Evolutionary conservation across 306 rosid species (phyloP), one percentile per base, ranked within the genome.

Genomic region (Morella rubra): DNA sequence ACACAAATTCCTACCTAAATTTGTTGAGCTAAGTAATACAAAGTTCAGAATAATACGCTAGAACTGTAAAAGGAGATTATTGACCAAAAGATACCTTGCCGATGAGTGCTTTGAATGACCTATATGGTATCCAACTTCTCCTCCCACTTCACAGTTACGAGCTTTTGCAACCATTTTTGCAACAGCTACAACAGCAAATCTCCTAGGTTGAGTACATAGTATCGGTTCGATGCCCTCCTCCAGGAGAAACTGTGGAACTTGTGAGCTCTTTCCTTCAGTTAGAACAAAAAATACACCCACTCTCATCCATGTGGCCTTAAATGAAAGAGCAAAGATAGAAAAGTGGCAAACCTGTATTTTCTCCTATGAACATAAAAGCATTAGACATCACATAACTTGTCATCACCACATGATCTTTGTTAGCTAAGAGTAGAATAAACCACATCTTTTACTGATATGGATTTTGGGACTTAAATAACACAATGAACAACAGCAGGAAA

Each of bases 41-140:
- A 42, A 32, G 45, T 10, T 44, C 41, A 61, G 37, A 51, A 50
- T 62, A 70, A 70, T 5, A 74, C n/a, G 22, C 41, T 65, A 65
- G 53, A 68, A 74, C 47, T 22, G 27, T 59, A 62, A 44, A 52
- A 55, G 46, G 72, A 27, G 10, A 60, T 72, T 49, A 24, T 15
- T 8, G 47, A 58, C 49, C 47, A 46, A 41, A 76, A 80, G 1
- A 40, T 83, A 93, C 98, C 95, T 50, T 32, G 82, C 75, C 24
- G 98, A 86, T 0, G 85, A 70, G 75, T 86, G 75, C 79, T 85
- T 91, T 52, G 92, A 85, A 73, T 91, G 98, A 59, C 98, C 98
- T 15, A 93, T 91, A 79, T 91, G 98, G 81, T 91, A 93, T 72
- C 97, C 98, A 83, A 91, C 96, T 86, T 91, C 96, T 72, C 83